Conservation (phyloP, 768 basidiomycete species). For the Mycena pura region DNA sequence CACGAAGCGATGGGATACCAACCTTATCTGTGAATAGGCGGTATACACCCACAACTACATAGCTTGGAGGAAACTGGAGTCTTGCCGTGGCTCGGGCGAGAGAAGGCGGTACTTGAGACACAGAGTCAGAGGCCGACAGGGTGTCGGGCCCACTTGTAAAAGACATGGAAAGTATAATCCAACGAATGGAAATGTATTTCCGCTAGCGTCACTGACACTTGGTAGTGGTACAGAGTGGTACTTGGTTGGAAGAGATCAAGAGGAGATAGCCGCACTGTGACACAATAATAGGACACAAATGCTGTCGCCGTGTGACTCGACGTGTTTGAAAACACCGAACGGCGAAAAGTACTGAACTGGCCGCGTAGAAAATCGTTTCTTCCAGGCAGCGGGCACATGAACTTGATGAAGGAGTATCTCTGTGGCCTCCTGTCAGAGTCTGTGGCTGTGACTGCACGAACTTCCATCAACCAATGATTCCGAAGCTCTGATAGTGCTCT, state of each 20-base stretch:
- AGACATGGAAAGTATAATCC: conserved; percentile 6
- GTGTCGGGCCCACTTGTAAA: conserved; percentile 36
- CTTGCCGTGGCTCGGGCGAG: conserved; percentile 63
- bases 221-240: too few relatives aligned
- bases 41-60: conserved; percentile 86
- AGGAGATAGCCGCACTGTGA: too few relatives aligned
- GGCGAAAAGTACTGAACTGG: too few relatives aligned
- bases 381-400: too few relatives aligned
- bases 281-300: too few relatives aligned
- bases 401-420: too few relatives aligned
- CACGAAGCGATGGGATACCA: background rate
- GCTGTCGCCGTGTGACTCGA: too few relatives aligned
- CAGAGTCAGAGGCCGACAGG: conserved; percentile 31
- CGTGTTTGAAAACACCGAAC: too few relatives aligned
- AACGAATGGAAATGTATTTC: background rate
- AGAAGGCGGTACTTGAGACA: conserved; percentile 48
- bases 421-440: too few relatives aligned
- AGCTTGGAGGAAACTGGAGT: conserved; percentile 81
- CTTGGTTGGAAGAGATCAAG: too few relatives aligned
- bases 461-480: background rate
- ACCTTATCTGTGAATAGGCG: conserved; percentile 76
- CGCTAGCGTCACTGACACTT: too few relatives aligned
- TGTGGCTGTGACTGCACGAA: background rate
- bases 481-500: background rate
- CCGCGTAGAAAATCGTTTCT: too few relatives aligned